Percentiles rank a stretch among this genome's conserved stretches.
Conservation (phyloP, 768 basidiomycete species). For the Rhodocollybia butyracea region DNA sequence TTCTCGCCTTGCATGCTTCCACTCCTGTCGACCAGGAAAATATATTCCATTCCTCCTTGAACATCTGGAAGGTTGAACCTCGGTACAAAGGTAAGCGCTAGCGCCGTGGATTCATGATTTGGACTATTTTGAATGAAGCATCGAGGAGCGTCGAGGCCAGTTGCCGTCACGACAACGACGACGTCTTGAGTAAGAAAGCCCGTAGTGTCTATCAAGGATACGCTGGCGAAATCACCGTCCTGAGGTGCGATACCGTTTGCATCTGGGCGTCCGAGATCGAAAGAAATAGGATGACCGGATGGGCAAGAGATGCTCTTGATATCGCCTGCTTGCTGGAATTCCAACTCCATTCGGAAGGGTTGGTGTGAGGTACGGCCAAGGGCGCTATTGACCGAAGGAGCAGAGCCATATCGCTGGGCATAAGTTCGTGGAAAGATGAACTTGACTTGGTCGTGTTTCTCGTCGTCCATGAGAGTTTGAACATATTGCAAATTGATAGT, state of each 20-base stretch:
- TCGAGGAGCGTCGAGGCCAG: slow-evolving; percentile 48
- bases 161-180: slow-evolving; percentile 44
- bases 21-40: slow-evolving; percentile 61
- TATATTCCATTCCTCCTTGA: slow-evolving; percentile 43
- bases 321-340: not conserved
- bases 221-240: not conserved
- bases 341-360: not conserved
- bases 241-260: not conserved
- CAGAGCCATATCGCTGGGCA: slow-evolving; percentile 1
- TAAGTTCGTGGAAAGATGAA: slow-evolving; percentile 1
- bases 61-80: slow-evolving; percentile 42
- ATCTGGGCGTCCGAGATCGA: not conserved
- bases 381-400: not conserved
- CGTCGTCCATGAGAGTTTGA: not conserved
- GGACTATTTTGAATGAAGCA: slow-evolving; percentile 43
- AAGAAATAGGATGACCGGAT: not conserved
- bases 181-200: slow-evolving; percentile 46
- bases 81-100: slow-evolving; percentile 54
- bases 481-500: too few species aligned
- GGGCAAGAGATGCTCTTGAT: not conserved
- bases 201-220: not conserved
- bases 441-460: not conserved
- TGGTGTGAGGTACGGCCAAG: not conserved
- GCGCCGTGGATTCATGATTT: slow-evolving; percentile 33
- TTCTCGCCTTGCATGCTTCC: slow-evolving; percentile 46